Evolutionary conservation across 805 yeast species (phyloP), one percentile per base, ranked within the genome.

Genomic region (Candida jianshihensis): DNA sequence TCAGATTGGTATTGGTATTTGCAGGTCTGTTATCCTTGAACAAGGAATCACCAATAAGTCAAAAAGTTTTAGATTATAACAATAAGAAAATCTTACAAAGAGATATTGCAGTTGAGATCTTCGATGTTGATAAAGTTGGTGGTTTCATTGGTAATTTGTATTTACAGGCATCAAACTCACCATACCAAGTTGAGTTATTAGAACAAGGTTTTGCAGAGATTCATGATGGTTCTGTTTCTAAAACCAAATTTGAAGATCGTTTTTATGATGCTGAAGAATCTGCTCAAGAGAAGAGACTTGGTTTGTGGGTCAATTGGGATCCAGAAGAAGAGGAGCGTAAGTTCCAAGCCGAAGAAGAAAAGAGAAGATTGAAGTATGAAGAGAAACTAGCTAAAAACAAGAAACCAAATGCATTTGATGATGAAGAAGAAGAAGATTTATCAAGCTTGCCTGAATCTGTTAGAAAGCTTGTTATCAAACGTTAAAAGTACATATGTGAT

Each of bases 121-220:
- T 73, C 45, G 79, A 73, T 39, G 72, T 73, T 35, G 96, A 87
- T 55, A 82, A 78, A 52, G 66, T 79, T 38, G 95, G 95, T 39
- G 85, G 83, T 0, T 87, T 87, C 51, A 75, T 84, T 51, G 92
- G 95, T 32, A 75, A 78, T 49, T 49, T 84, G 35, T 81, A 63
- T 52, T 50, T 75, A 10, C 71, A 70, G 12, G 68, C 75, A 2
- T 66, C 64, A 31, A 63, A 65, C 21, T 47, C 55, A 22, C 88
- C 86, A 17, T 66, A 76, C 43, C 89, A 81, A 48, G 61, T 68
- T 12, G 57, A 63, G 16, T 64, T 86, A 36, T 63, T 82, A 39
- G 66, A 66, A 21, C 70, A 71, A 36, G 96, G 95, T 3, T 68
- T 72, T 37, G 83, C 74, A 18, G 66, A 72, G 44, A 59, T 75